Conservation (phyloP, 1,284 basidiomycete genomes). For the Sporisorium exsertum region DNA sequence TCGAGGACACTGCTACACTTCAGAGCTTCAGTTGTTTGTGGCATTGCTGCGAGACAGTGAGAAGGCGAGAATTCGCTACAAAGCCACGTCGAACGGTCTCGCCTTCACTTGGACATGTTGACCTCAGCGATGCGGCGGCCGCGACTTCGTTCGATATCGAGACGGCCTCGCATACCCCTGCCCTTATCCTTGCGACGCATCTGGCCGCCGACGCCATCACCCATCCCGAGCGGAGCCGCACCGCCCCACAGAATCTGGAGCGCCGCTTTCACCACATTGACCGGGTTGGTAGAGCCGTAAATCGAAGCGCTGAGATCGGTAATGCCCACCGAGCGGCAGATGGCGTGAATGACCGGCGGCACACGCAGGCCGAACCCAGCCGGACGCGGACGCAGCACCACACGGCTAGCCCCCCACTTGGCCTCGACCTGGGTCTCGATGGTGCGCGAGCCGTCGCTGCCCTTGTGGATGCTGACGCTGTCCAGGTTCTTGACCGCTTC, state of each 20-base stretch:
- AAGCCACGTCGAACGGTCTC: background rate
- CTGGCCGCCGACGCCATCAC: slow-evolving; percentile 64
- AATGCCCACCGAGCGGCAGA: slow-evolving; percentile 92
- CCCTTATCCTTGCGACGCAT: slow-evolving; percentile 66
- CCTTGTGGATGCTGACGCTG: slow-evolving; percentile 74
- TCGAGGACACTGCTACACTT: background rate
- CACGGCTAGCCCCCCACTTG: slow-evolving; percentile 86
- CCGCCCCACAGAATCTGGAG: slow-evolving; percentile 68
- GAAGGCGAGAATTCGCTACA: background rate
- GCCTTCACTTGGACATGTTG: slow-evolving; percentile 32
- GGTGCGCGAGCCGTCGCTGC: slow-evolving; percentile 74
- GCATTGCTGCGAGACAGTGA: background rate
- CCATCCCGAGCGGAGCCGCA: slow-evolving; percentile 61
- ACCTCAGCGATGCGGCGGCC: slow-evolving; percentile 61
- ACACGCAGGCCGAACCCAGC: slow-evolving; percentile 89
- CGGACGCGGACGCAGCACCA: slow-evolving; percentile 87
- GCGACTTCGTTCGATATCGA: slow-evolving; percentile 60
- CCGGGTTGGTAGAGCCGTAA: slow-evolving; percentile 87
- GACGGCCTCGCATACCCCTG: slow-evolving; percentile 55
- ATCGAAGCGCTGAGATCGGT: slow-evolving; percentile 94
- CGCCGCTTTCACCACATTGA: slow-evolving; percentile 74
- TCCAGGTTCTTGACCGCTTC: slow-evolving; percentile 89
- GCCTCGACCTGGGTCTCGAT: slow-evolving; percentile 83
- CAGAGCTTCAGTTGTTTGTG: no score
- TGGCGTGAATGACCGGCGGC: slow-evolving; percentile 85